Evolutionary conservation across 176 grass and related monocot genomes (phyloP).

Genomic region (Aegilops tauschii): DNA sequence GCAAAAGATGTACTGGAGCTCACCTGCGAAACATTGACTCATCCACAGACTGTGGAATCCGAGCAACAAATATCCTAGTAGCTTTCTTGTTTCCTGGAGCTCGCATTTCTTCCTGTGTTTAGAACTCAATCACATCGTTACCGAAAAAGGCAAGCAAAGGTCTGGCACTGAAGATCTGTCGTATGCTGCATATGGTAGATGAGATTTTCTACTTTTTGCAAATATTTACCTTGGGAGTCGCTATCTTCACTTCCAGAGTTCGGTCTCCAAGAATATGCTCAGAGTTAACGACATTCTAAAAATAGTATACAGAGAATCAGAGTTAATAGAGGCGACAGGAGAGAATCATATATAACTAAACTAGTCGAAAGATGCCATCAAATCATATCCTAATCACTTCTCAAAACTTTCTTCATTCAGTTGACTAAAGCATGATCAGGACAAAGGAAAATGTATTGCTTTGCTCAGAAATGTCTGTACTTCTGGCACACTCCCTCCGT

Average conservation of each 20-base stretch:
- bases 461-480: not conserved
- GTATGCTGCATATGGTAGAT: not conserved
- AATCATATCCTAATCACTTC: constrained; percentile 14
- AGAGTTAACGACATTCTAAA: constrained; percentile 61
- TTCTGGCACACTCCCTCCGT: not conserved
- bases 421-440: not conserved
- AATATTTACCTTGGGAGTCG: constrained; percentile 67
- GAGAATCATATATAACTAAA: constrained; percentile 12
- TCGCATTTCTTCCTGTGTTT: constrained; percentile 79
- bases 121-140: constrained; percentile 19
- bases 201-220: not conserved
- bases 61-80: constrained; percentile 85
- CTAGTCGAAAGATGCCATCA: not conserved
- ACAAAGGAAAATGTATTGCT: not conserved
- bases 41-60: constrained; percentile 69
- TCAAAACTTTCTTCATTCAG: not conserved
- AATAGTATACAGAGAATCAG: not conserved
- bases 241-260: constrained; percentile 88
- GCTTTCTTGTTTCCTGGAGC: constrained; percentile 61
- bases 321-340: constrained; percentile 1
- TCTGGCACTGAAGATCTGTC: not conserved
- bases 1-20: not conserved
- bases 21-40: constrained; percentile 78
- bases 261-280: constrained; percentile 82
- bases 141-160: constrained; percentile 3